Base-by-base conservation (phyloP, 1,284 basidiomycete species). In the Ustilago esculenta region DNA sequence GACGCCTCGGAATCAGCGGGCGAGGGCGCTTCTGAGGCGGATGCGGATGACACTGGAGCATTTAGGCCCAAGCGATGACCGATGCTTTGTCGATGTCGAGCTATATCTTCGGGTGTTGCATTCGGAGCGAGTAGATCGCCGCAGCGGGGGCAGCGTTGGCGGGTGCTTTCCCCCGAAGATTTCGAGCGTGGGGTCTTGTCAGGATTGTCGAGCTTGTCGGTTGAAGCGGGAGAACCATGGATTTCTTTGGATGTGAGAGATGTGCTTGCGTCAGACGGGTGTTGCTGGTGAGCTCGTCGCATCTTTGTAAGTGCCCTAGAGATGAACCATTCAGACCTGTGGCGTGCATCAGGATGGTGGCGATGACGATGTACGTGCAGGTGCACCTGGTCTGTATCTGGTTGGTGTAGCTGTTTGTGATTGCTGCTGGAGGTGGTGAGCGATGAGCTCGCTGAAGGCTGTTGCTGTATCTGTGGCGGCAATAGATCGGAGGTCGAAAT, bases 41-140 rank as follows among this genome's bases (percentile, higher is more conserved):
- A 67, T 14, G 64, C 56, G 1, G 64, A 67, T 6, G 56, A 55
- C 12, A 67, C 45, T 10, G 52, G 50, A 1, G 55, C 66, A 29
- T 59, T 59, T 21, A 63, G 48, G 5, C 66, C 66, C 12, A 69
- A 35, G 5, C 66, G 66, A 33, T 69, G 66, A 0, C 55, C 47
- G 21, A 69, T 69, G 20, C 59, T 69, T 32, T 69, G 59, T 15
- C 66, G 59, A 33, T 69, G 66, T 15, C 33, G 32, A 6, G 58
- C 54, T 49, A 68, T 37, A 11, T 43, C 50, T 34, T 57, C 50
- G 11, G 41, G 42, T n/a, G 65, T 53, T 10, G 49, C 39, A 5
- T 53, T 23, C 3, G 27, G 18, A 5, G 65, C 58, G 6, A 68
- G 41, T 9, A 8, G 3, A 23, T 68, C 65, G 2, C 65, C 65